Conservation (phyloP, 441 rosid genomes). For the Syzygium malaccense region DNA sequence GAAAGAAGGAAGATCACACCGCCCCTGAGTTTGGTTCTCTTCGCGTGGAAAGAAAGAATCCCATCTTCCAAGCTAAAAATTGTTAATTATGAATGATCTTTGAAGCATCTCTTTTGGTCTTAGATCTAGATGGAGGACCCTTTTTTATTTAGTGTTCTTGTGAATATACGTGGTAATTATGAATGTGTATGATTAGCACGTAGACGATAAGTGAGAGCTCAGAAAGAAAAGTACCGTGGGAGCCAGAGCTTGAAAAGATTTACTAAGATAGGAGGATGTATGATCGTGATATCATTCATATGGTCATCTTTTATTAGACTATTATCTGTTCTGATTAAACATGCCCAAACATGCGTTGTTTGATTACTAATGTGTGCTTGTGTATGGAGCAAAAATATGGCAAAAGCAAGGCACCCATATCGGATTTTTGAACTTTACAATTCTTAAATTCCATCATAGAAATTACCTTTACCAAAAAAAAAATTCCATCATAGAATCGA, state of each 20-base stretch:
- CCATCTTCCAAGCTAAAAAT: neutral
- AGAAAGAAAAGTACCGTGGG: neutral
- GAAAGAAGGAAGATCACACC: neutral
- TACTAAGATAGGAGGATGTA: neutral
- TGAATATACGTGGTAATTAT: neutral
- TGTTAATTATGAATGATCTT: neutral
- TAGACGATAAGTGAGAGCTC: neutral
- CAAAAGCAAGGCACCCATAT: accelerated
- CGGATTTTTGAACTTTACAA: neutral
- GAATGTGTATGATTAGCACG: neutral
- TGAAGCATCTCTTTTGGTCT: neutral
- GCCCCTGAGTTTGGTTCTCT: neutral
- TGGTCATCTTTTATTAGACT: neutral
- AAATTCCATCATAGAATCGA: neutral
- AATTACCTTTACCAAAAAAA: too few relatives aligned
- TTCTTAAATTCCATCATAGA: neutral
- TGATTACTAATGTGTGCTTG: accelerated
- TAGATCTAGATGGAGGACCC: neutral
- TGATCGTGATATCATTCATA: neutral
- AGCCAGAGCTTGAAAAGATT: neutral
- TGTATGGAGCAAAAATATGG: neutral
- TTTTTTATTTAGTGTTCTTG: neutral
- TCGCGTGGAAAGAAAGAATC: neutral
- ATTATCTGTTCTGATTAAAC: accelerated
- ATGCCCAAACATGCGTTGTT: accelerated